phyloP scores from a whole-genome alignment of 2,329 filamentous ascomycete species.

The Hypoxylon sp. region DNA sequence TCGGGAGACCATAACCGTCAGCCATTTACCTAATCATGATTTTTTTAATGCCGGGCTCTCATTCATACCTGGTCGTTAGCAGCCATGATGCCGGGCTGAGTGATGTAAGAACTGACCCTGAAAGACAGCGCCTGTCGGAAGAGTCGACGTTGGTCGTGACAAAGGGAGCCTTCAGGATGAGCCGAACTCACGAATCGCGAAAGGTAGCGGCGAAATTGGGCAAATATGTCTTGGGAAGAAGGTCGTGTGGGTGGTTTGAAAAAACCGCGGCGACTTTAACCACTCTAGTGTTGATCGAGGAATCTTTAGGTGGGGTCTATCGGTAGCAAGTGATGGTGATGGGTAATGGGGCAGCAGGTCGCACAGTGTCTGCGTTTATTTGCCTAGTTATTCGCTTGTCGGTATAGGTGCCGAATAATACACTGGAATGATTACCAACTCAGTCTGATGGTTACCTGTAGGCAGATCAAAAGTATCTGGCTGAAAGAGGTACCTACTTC shows the following conservation, averaged over 20 bases:
- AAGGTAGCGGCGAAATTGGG: constrained; percentile 31
- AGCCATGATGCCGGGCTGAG: constrained; percentile 47
- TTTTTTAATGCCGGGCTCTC: constrained; percentile 11
- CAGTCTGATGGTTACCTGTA: constrained; percentile 15
- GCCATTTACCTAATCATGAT: constrained; percentile 19
- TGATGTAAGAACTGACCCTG: constrained; percentile 33
- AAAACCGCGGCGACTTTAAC: constrained; percentile 48
- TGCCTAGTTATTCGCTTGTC: constrained; percentile 33
- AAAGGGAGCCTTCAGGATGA: constrained; percentile 24
- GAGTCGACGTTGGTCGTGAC: constrained; percentile 28
- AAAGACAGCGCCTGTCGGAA: constrained; percentile 32
- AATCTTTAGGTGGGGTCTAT: constrained; percentile 48
- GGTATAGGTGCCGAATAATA: constrained; percentile 39
- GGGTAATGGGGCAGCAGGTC: constrained; percentile 36
- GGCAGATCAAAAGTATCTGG: constrained; percentile 9
- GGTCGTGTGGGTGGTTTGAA: constrained; percentile 46
- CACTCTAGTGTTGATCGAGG: constrained; percentile 47
- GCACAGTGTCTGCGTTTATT: constrained; percentile 42
- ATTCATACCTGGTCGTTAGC: constrained; percentile 52
- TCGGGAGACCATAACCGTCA: constrained; percentile 25
- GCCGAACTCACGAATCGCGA: constrained; percentile 34
- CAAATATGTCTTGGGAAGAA: constrained; percentile 40
- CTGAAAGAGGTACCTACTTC: constrained; percentile 22
- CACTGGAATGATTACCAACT: constrained; percentile 21
- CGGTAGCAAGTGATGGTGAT: constrained; percentile 45